phyloP scores from a whole-genome alignment of 78 protist species.

The Dictyostelium capitatum region DNA sequence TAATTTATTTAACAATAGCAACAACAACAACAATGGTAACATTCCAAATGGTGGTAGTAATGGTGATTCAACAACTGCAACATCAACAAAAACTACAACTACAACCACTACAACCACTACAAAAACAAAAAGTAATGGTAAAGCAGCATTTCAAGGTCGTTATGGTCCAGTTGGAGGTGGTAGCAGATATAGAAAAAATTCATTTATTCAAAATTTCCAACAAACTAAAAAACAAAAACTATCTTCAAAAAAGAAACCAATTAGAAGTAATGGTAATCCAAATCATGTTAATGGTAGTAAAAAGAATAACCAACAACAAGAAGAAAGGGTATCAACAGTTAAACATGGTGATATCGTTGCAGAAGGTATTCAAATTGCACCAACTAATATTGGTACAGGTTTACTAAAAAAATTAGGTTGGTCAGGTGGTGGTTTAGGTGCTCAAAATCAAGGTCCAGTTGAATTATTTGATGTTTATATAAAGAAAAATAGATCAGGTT shows the following conservation, averaged over 20 bases:
- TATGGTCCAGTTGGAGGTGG: constrained; percentile 20
- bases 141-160: not conserved
- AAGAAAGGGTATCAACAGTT: not conserved
- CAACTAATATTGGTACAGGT: constrained; percentile 28
- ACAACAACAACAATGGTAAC: not conserved
- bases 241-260: not conserved
- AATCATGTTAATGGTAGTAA: not conserved
- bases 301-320: not conserved
- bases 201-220: not conserved
- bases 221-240: constrained; percentile 17
- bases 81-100: not conserved
- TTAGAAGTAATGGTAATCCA: not conserved
- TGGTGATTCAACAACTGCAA: not conserved
- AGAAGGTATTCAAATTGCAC: constrained; percentile 5
- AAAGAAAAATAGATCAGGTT: constrained; percentile 52
- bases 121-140: not conserved
- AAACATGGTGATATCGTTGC: constrained; percentile 74
- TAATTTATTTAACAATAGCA: not conserved
- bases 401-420: constrained; percentile 60
- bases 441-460: constrained; percentile 38
- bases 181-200: not conserved
- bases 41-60: no score
- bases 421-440: constrained; percentile 74
- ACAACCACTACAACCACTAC: not conserved
- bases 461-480: constrained; percentile 42